Conservation (phyloP, 768 basidiomycete species). For the Phanerochaete sordida region DNA sequence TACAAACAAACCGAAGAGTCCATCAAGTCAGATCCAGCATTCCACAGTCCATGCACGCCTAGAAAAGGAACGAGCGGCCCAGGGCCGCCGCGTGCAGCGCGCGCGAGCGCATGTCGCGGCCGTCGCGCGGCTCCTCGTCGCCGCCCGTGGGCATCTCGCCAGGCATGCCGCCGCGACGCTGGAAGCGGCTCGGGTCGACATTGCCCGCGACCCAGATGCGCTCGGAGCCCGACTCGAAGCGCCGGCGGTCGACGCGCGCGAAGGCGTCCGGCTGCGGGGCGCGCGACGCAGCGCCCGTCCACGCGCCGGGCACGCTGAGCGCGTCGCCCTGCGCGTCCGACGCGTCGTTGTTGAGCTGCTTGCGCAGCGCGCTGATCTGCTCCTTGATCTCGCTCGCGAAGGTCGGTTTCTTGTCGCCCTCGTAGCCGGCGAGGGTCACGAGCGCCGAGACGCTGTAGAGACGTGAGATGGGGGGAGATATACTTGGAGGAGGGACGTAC, state of each 20-base stretch:
- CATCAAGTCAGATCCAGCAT: neutral
- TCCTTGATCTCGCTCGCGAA: conserved; percentile 51
- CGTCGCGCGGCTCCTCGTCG: conserved; percentile 1
- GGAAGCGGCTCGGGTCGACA: conserved; percentile 8
- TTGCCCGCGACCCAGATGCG: conserved; percentile 1
- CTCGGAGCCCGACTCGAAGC: neutral
- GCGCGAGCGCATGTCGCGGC: conserved; percentile 5
- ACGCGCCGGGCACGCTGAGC: conserved; percentile 11
- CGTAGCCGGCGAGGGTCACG: conserved; percentile 54
- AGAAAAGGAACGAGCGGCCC: conserved; percentile 12
- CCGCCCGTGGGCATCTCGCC: conserved; percentile 16
- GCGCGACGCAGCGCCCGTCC: neutral
- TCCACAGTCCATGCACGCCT: neutral
- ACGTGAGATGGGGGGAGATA: neutral
- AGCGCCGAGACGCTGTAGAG: conserved; percentile 62
- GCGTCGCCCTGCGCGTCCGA: neutral
- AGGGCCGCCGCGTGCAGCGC: conserved; percentile 7
- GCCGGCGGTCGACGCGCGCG: neutral
- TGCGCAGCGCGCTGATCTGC: conserved; percentile 60
- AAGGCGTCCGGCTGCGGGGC: neutral
- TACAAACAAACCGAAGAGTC: neutral
- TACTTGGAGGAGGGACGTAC: conserved; percentile 31
- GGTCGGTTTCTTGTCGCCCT: conserved; percentile 38
- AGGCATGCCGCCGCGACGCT: conserved; percentile 15
- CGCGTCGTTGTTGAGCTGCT: conserved; percentile 49